These are phyloP conservation scores for Jamesozyma lodderae DNA, from an alignment of 805 yeast genomes.

Conservation along the genomic window DNA sequence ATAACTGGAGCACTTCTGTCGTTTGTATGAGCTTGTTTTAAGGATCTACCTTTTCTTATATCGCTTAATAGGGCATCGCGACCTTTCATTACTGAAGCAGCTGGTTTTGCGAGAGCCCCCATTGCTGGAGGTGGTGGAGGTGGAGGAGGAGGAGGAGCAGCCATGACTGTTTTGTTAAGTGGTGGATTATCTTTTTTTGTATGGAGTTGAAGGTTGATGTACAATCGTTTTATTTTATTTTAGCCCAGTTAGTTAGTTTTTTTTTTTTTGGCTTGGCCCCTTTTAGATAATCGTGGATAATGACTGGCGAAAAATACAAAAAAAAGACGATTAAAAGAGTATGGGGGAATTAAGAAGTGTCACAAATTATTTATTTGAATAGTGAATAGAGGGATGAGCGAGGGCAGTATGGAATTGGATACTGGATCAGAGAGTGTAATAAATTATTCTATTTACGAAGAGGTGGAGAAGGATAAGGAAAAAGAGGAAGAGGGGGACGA, in stretches of 20 bases:
- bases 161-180: not conserved
- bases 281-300: too few species aligned
- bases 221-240: not conserved
- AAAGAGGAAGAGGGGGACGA: not conserved
- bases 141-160: conserved; percentile 41
- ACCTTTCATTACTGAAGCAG: conserved; percentile 29
- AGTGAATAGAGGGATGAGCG: too few species aligned
- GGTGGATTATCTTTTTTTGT: not conserved
- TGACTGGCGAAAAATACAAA: not conserved
- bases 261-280: too few species aligned
- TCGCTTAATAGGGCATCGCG: conserved; percentile 65
- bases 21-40: conserved; percentile 57
- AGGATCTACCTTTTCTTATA: conserved; percentile 58
- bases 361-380: too few species aligned
- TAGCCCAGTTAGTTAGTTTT: not conserved
- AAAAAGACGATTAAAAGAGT: not conserved
- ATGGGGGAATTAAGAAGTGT: too few species aligned
- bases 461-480: not conserved
- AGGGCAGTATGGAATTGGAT: not conserved
- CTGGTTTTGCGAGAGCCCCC: conserved; percentile 26
- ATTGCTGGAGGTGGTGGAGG: conserved; percentile 48
- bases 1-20: conserved; percentile 56
- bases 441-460: not conserved
- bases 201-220: too few species aligned
- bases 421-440: not conserved